Conservation (phyloP, 164 flowering plant species). For the Protea cynaroides region DNA sequence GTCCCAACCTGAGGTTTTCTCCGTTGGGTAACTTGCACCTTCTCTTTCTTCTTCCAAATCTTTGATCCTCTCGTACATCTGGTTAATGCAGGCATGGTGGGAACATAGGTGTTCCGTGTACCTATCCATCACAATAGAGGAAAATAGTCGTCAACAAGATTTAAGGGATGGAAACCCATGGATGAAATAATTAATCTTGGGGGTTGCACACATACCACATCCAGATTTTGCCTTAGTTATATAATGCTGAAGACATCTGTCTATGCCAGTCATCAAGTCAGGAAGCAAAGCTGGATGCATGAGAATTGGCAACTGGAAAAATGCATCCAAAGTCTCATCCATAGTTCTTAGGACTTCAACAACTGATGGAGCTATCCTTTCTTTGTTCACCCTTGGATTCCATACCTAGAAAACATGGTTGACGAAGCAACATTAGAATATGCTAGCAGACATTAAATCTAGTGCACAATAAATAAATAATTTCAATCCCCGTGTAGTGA, state of each 20-base stretch:
- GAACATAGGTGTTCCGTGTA: constrained; percentile 62
- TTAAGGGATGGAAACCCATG: background rate
- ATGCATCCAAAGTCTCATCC: constrained; percentile 88
- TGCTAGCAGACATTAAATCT: background rate
- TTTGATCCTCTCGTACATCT: constrained; percentile 76
- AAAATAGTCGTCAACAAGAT: background rate
- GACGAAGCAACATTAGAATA: background rate
- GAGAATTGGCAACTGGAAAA: constrained; percentile 87
- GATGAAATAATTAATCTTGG: background rate
- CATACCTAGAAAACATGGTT: constrained; percentile 46
- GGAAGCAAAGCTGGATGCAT: constrained; percentile 88
- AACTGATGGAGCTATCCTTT: constrained; percentile 81
- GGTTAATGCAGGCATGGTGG: constrained; percentile 89
- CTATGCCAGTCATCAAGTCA: constrained; percentile 77
- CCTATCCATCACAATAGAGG: constrained; percentile 40
- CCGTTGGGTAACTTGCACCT: constrained; percentile 29
- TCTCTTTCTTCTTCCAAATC: constrained; percentile 84
- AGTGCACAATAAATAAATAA: too few species aligned
- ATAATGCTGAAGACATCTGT: constrained; percentile 78
- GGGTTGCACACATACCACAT: constrained; percentile 54
- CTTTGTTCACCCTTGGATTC: constrained; percentile 70
- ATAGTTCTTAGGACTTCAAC: constrained; percentile 65
- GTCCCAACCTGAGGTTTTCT: constrained; percentile 58
- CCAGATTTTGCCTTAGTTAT: constrained; percentile 85
- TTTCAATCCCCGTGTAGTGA: too few species aligned